Conservation (phyloP, 2,329 filamentous ascomycete species). For the Eutypa lata region DNA sequence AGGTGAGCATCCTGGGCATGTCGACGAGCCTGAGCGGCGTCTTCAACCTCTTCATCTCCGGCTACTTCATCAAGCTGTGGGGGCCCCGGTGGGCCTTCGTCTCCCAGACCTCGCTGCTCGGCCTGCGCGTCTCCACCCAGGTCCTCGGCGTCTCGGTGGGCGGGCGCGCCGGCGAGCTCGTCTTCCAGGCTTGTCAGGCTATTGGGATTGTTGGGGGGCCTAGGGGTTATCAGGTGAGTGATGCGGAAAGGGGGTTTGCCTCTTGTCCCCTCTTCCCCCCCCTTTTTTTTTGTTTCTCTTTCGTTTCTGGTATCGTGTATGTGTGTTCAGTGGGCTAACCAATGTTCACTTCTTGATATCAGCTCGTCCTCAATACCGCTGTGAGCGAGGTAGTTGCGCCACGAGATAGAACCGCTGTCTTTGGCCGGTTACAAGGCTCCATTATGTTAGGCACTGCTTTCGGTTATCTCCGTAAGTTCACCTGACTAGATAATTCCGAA, state of each 20-base stretch:
- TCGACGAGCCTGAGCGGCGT: conserved; percentile 64
- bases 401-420: conserved; percentile 57
- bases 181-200: conserved; percentile 65
- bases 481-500: neutral
- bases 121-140: conserved; percentile 60
- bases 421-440: conserved; percentile 61
- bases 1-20: conserved; percentile 64
- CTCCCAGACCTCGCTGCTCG: conserved; percentile 62
- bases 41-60: conserved; percentile 64
- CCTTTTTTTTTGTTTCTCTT: neutral
- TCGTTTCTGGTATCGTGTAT: too few relatives aligned
- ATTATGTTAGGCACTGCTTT: conserved; percentile 65
- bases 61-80: conserved; percentile 63
- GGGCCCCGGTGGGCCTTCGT: conserved; percentile 62
- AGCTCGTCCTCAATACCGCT: conserved; percentile 64
- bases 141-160: conserved; percentile 63
- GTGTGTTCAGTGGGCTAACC: conserved; percentile 1
- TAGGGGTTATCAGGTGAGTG: conserved; percentile 55
- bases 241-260: neutral
- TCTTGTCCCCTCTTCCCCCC: neutral
- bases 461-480: conserved; percentile 53
- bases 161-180: conserved; percentile 59
- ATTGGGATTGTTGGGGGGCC: conserved; percentile 68
- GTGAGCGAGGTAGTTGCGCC: conserved; percentile 63
- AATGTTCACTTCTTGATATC: neutral